These are phyloP conservation scores for Metarhizium humberi DNA, from an alignment of 2,329 filamentous ascomycete species.

Conservation along the genomic window DNA sequence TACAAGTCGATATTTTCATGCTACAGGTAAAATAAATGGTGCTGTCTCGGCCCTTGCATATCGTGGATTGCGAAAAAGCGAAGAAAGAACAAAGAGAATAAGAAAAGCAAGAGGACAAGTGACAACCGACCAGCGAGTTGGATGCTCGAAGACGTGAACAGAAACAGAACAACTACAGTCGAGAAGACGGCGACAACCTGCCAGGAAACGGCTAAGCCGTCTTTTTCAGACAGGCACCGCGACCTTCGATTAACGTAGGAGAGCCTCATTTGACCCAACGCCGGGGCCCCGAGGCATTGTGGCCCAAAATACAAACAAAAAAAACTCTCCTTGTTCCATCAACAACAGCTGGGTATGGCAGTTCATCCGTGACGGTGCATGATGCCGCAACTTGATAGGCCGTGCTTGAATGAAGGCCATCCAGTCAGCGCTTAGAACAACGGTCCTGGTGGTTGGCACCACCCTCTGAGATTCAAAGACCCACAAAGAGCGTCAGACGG, in stretches of 20 bases:
- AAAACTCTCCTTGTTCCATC: constrained; percentile 7
- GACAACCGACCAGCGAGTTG: constrained; percentile 12
- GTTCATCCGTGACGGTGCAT: constrained; percentile 16
- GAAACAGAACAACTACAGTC: constrained; percentile 6
- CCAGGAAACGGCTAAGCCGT: not conserved
- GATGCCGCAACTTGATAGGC: constrained; percentile 23
- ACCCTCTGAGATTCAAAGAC: constrained; percentile 24
- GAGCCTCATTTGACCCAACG: constrained; percentile 10
- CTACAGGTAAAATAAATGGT: constrained; percentile 12
- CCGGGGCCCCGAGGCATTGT: constrained; percentile 7
- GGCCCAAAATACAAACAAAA: constrained; percentile 7
- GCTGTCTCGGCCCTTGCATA: constrained; percentile 2
- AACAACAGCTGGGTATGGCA: constrained; percentile 9
- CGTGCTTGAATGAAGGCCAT: constrained; percentile 16
- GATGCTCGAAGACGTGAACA: constrained; percentile 1
- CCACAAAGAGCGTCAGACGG: constrained; percentile 28
- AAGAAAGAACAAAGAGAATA: constrained; percentile 10
- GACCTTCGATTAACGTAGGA: not conserved
- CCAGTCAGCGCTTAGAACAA: constrained; percentile 27
- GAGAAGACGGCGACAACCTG: not conserved
- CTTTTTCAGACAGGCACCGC: constrained; percentile 2
- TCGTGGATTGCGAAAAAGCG: constrained; percentile 7
- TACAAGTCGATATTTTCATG: constrained; percentile 33
- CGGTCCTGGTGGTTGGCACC: constrained; percentile 25
- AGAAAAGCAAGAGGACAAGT: constrained; percentile 1